Evolutionary conservation across 2,329 filamentous ascomycete genomes (phyloP).

Genomic region (Calonectria pteridis): DNA sequence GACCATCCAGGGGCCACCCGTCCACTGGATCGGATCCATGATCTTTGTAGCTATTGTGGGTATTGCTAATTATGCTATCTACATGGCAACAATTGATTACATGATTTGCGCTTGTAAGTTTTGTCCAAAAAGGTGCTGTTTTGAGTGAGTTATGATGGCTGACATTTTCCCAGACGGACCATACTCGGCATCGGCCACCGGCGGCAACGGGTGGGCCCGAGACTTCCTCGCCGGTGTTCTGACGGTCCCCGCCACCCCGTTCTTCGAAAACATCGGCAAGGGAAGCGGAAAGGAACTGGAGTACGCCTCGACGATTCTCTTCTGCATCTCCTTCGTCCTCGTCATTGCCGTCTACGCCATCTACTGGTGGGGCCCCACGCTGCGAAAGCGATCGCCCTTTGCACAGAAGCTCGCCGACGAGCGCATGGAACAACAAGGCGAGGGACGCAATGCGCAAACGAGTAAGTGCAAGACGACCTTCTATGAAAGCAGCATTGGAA

Average conservation of each 20-base stretch:
- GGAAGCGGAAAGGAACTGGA: slow-evolving; percentile 64
- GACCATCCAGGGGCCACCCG: slow-evolving; percentile 72
- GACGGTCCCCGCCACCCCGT: slow-evolving; percentile 75
- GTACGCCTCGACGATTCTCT: slow-evolving; percentile 74
- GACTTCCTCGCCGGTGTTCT: slow-evolving; percentile 81
- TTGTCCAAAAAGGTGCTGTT: accelerated
- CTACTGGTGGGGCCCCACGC: slow-evolving; percentile 72
- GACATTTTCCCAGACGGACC: slow-evolving; percentile 58
- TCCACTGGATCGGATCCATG: slow-evolving; percentile 78
- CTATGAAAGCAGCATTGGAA: neutral
- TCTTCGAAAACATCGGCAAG: slow-evolving; percentile 69
- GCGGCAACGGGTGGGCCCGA: slow-evolving; percentile 80
- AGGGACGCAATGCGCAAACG: neutral
- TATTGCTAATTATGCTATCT: slow-evolving; percentile 80
- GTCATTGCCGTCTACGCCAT: slow-evolving; percentile 75
- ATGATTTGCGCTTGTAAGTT: slow-evolving; percentile 54
- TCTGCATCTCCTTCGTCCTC: slow-evolving; percentile 70
- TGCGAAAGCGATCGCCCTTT: slow-evolving; percentile 73
- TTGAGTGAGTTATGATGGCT: neutral
- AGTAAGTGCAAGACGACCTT: neutral
- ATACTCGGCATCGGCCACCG: slow-evolving; percentile 80
- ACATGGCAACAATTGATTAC: slow-evolving; percentile 84
- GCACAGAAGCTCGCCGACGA: slow-evolving; percentile 70
- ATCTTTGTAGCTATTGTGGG: slow-evolving; percentile 75
- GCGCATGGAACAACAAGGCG: slow-evolving; percentile 45